Conservation (phyloP, 2,329 filamentous ascomycete species). For the Beauveria brongniartii region DNA sequence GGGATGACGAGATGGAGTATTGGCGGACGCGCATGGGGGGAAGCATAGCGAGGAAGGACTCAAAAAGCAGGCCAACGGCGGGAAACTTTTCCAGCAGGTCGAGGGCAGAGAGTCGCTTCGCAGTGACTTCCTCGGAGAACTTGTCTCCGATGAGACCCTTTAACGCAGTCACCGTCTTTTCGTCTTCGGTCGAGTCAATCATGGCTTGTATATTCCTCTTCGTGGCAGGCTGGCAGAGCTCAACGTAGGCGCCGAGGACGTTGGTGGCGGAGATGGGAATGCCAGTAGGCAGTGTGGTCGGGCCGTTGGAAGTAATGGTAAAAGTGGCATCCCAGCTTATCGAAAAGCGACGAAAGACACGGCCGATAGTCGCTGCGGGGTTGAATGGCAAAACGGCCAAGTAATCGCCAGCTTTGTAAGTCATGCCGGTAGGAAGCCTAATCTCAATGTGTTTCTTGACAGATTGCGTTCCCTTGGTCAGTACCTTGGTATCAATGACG, state of each 20-base stretch:
- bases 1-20: conserved; percentile 72
- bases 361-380: conserved; percentile 49
- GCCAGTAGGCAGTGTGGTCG: conserved; percentile 46
- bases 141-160: conserved; percentile 36
- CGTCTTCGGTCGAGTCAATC: conserved; percentile 40
- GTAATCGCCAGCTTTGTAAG: conserved; percentile 69
- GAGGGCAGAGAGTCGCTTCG: conserved; percentile 56
- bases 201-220: conserved; percentile 45
- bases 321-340: conserved; percentile 62
- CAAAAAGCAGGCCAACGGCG: conserved; percentile 52
- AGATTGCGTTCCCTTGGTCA: conserved; percentile 40
- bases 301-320: conserved; percentile 46
- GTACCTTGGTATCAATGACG: conserved; percentile 43
- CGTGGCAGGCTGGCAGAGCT: conserved; percentile 64
- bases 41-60: conserved; percentile 61
- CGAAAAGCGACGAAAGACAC: conserved; percentile 57
- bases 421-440: conserved; percentile 55
- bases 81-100: conserved; percentile 62
- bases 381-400: conserved; percentile 67
- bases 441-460: conserved; percentile 60
- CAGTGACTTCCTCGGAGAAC: conserved; percentile 40
- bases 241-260: conserved; percentile 62
- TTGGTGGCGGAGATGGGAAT: conserved; percentile 52
- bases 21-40: conserved; percentile 72
- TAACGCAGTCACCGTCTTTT: conserved; percentile 35